Base-by-base conservation (phyloP, 345 rosid genomes). In the Salix udensis region DNA sequence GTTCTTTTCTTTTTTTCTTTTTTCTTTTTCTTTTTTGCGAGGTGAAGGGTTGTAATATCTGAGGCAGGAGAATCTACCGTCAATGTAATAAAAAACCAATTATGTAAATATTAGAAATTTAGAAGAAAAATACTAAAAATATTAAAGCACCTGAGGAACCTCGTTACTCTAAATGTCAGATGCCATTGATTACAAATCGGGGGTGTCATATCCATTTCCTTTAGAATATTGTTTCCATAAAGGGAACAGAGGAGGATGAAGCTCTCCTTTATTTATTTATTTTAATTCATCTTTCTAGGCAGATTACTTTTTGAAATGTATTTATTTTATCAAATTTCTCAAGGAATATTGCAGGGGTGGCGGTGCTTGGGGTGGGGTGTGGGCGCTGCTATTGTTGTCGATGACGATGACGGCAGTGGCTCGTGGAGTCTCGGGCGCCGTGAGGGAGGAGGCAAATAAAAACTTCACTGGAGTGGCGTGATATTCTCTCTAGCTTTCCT, bases 381-480 rank as follows among this genome's bases (percentile, higher is more conserved):
- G 14, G 50, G 14, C 12, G 46, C 3, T n/a, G 52, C 26, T 19
- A 10, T 10, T 52, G 19, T 26, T 23, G 58, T 74, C 9, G 85
- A 36, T 37, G 77, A 70, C 53, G 85, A 77, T 80, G 91, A 84
- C 82, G 94, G 84, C 86, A 75, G 81, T 31, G 77, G 81, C 83
- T 84, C 94, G 97, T 91, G 96, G 87, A 78, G 80, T 89, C 89
- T 92, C 86, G 92, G 80, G 74, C 30, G 76, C 78, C 76, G 91
- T 82, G 90, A 62, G 46, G 42, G 37, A 42, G 46, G 40, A 73
- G 74, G 26, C 11, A 67, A 15, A n/a, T 11, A 37, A 77, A 77
- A 64, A 44, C 66, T 83, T 86, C 85, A 80, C 73, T 84, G 18
- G 85, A 71, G 77, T 66, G 58, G 89, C 89, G 88, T 88, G 86